phyloP scores from a whole-genome alignment of 345 rosid genomes.

The Populus pruinosa region DNA sequence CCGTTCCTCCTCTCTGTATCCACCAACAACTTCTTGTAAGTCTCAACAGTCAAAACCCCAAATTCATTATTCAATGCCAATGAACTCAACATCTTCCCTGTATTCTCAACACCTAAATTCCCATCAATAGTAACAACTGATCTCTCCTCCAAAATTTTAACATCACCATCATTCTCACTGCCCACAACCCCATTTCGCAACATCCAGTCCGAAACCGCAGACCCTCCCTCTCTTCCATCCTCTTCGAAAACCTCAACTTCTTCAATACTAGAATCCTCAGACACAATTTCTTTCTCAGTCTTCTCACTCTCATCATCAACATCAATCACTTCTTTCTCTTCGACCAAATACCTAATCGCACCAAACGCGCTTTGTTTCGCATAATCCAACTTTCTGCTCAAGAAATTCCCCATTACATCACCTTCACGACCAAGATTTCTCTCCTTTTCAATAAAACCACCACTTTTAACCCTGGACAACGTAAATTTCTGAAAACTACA shows the following conservation, averaged over 20 bases:
- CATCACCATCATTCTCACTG: slow-evolving; percentile 20
- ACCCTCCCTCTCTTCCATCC: slow-evolving; percentile 30
- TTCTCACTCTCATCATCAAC: slow-evolving; percentile 36
- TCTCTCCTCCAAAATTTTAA: slow-evolving; percentile 33
- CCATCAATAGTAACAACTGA: slow-evolving; percentile 45
- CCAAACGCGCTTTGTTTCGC: slow-evolving; percentile 45
- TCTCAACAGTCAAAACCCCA: slow-evolving; percentile 41
- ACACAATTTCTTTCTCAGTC: slow-evolving; percentile 22
- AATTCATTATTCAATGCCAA: slow-evolving; percentile 35
- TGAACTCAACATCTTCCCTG: slow-evolving; percentile 39
- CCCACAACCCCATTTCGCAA: neutral
- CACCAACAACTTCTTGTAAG: slow-evolving; percentile 62
- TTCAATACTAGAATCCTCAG: slow-evolving; percentile 56
- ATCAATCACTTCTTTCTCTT: slow-evolving; percentile 42
- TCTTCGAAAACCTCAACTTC: slow-evolving; percentile 41
- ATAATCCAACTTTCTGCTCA: slow-evolving; percentile 25
- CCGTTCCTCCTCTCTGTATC: slow-evolving; percentile 43
- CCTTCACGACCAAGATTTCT: neutral
- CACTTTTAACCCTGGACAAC: slow-evolving; percentile 18
- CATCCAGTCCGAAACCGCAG: slow-evolving; percentile 21
- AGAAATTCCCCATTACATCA: slow-evolving; percentile 35
- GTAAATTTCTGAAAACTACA: slow-evolving; percentile 57
- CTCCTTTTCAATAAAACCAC: slow-evolving; percentile 19
- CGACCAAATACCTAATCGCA: slow-evolving; percentile 32
- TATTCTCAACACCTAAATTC: slow-evolving; percentile 39